Base-by-base conservation (phyloP, 805 yeast species). In the Komagataella pastoris region DNA sequence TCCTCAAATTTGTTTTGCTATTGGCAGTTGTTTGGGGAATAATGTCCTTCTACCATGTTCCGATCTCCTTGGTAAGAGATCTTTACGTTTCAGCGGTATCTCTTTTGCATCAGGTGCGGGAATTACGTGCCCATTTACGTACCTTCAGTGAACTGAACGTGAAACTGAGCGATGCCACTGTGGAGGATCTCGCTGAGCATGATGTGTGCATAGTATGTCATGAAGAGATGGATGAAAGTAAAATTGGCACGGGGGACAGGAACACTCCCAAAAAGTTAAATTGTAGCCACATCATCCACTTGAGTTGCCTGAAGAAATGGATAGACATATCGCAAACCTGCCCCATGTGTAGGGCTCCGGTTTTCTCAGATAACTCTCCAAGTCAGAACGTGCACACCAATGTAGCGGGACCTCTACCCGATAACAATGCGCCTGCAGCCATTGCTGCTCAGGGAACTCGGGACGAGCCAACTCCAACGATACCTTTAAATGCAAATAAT, bases 301-400 rank as follows among this genome's bases (percentile, higher is more conserved):
- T 85, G 67, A 90, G 93, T 3, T 93, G 99, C 65, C 73, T 93
- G 55, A 85, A 88, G 60, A 83, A 85, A 57, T 93, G 99, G 99
- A 72, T 93, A 58, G 95, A 87, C 61, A 76, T 96, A 56, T 88
- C 96, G 0, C 91, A 84, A 58, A 78, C 80, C n/a, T 93, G 99
- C 69, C 99, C 99, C 1, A 80, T 90, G 51, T 93, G 99, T 64
- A 73, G 96, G 54, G 72, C 83, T 30, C 77, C 80, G 8, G 95
- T 88, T 1, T 74, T 80, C 55, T 70, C 62, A 49, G 63, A 59
- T 44, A 50, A 36, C 30, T 46, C 47, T 17, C 10, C 7, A 24
- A 45, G 17, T 21, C 12, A 12, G 5, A 30, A 30, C 14, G 14
- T 14, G 40, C 3, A 30, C 14, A 30, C 40, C 40, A 10, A 30